Percentiles rank a stretch among this genome's conserved stretches.
Conservation (phyloP, 345 rosid species). For the Barbarea vulgaris region DNA sequence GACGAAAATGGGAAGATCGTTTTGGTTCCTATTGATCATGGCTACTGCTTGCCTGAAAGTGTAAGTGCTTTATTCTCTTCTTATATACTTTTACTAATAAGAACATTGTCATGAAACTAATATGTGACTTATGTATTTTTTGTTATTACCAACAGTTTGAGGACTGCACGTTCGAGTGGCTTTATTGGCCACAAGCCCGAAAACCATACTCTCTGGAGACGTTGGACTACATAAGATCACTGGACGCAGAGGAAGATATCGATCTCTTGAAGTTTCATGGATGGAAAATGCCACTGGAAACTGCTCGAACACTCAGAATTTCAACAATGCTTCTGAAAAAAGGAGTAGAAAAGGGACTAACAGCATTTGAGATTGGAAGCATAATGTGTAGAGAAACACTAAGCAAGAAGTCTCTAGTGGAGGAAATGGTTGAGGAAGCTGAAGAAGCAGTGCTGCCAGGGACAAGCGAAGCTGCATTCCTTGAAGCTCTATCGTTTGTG, state of each 20-base stretch:
- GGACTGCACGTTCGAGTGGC: constrained; percentile 95
- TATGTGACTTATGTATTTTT: constrained; percentile 1
- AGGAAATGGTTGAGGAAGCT: constrained; percentile 42
- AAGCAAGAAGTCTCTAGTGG: constrained; percentile 52
- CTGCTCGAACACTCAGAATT: constrained; percentile 59
- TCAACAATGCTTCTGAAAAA: constrained; percentile 91
- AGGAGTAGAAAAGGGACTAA: constrained; percentile 74
- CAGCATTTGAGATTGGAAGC: constrained; percentile 72
- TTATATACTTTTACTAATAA: background rate
- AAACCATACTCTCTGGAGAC: constrained; percentile 62
- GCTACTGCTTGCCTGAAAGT: constrained; percentile 88
- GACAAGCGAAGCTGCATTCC: constrained; percentile 37
- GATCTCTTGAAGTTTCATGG: constrained; percentile 64
- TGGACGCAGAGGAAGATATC: constrained; percentile 76
- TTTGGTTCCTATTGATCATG: constrained; percentile 87
- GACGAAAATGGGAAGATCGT: constrained; percentile 49
- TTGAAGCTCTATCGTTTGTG: constrained; percentile 33
- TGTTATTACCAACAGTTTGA: constrained; percentile 78
- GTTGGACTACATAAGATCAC: constrained; percentile 57
- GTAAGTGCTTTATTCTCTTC: constrained; percentile 44
- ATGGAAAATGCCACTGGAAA: constrained; percentile 65
- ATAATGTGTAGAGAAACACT: constrained; percentile 79
- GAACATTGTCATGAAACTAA: constrained; percentile 4
- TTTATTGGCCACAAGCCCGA: constrained; percentile 86
- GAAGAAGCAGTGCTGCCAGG: constrained; percentile 43